Base-by-base conservation (phyloP, 129 eudicot species). In the Gnaphalium uliginosum region DNA sequence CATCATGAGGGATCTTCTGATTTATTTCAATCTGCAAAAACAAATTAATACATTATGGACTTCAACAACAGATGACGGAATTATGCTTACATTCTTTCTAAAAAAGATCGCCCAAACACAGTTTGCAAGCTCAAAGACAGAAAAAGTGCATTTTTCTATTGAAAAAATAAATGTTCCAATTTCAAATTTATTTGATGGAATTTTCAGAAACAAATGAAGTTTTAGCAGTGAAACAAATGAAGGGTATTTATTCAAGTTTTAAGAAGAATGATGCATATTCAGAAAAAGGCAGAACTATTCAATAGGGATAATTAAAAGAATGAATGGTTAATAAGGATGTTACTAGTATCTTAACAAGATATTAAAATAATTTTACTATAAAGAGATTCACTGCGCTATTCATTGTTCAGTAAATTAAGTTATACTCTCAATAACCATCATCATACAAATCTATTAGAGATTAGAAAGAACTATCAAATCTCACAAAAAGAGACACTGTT, bases 1-100 rank as follows among this genome's bases (percentile, higher is more conserved):
- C 98, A 10, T 87, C 94, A 72, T 89, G 98, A 79, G 78, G 82
- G 56, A 92, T 92, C 70, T 89, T 90, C 65, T 92, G 98, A 19
- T 86, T 79, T 2, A 87, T 76, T 89, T 92, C 87, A 6, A 92
- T 95, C 96, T 92, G 87, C 72, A 71, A 69, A 71, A 62, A 48
- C 19, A 59, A 22, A 22, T 7, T 9, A 57, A 21, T 1, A 24
- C 27, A 22, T 59, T 21, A 13, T 1, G 2, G 15, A 24, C 4
- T 3, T 4, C 59, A 53, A 53, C 5, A 9, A 53, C 59, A 53
- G 59, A 53, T 53, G 8, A 17, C 4, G n/a, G 23, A 53, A 53
- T 17, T 19, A 53, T 53, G 8, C 23, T 53, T 11, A 18, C 8
- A 53, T 53, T 53, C 22, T 53, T 17, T 18, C 19, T n/a, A 53